Evolutionary conservation across 108 stramenopile genomes (phyloP).

Genomic region (Skeletonema tropicum): DNA sequence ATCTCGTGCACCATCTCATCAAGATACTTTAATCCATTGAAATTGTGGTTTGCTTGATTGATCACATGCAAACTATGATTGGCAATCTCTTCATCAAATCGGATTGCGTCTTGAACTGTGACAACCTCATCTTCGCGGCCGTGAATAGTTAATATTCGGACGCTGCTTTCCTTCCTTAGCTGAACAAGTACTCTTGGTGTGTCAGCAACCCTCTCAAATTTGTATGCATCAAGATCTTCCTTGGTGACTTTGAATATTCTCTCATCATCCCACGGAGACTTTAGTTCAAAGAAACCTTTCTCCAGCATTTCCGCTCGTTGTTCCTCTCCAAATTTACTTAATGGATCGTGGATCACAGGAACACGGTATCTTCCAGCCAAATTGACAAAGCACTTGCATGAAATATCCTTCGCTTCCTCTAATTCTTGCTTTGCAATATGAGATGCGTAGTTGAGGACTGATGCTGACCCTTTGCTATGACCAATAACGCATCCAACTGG

Average conservation of each 20-base stretch:
- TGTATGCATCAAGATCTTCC: slow-evolving; percentile 12
- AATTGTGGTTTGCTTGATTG: slow-evolving; percentile 41
- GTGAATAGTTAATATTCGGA: slow-evolving; percentile 40
- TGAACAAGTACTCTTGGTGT: neutral
- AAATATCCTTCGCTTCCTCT: neutral
- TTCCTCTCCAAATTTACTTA: slow-evolving; percentile 11
- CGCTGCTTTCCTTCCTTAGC: neutral
- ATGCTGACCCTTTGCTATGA: slow-evolving; percentile 35
- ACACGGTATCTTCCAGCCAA: slow-evolving; percentile 31
- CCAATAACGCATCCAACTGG: slow-evolving; percentile 35
- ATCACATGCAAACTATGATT: slow-evolving; percentile 40
- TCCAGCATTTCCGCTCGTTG: slow-evolving; percentile 7
- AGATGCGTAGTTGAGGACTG: slow-evolving; percentile 35
- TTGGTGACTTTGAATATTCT: slow-evolving; percentile 24
- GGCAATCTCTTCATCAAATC: slow-evolving; percentile 23
- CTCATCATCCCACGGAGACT: neutral
- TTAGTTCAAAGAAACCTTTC: slow-evolving; percentile 17
- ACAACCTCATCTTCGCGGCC: slow-evolving; percentile 27
- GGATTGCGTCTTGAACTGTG: slow-evolving; percentile 18
- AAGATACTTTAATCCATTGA: slow-evolving; percentile 41
- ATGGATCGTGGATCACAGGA: slow-evolving; percentile 1
- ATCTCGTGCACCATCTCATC: slow-evolving; percentile 1
- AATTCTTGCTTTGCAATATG: slow-evolving; percentile 10
- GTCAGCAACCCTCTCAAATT: slow-evolving; percentile 1
- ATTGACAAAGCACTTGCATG: slow-evolving; percentile 34